These are phyloP conservation scores for Rhodotorula sp. DNA, from an alignment of 1,284 basidiomycete species.

Conservation along the genomic window DNA sequence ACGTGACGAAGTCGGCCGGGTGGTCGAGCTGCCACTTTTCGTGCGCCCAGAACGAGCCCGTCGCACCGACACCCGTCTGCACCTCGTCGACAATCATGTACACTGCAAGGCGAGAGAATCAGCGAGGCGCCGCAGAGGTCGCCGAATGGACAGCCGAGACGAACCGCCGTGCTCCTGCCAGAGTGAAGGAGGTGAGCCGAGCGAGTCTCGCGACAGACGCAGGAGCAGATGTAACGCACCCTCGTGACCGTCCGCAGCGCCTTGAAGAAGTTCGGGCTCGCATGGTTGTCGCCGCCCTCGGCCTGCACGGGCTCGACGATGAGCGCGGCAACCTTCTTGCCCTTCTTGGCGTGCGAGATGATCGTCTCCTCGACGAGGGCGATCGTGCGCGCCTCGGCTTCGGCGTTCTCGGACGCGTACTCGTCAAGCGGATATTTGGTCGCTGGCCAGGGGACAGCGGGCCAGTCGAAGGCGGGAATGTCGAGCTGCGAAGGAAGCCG, in stretches of 20 bases:
- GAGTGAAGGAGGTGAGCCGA: not conserved
- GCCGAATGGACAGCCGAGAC: not conserved
- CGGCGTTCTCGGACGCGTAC: conserved; percentile 53
- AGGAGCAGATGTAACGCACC: not conserved
- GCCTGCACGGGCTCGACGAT: conserved; percentile 61
- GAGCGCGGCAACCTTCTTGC: conserved; percentile 57
- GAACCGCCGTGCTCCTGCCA: conserved; percentile 50
- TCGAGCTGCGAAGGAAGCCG: conserved; percentile 50
- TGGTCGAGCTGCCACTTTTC: conserved; percentile 57
- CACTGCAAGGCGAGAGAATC: conserved; percentile 38
- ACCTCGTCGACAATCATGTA: conserved; percentile 59
- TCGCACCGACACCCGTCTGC: conserved; percentile 60
- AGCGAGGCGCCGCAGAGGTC: not conserved
- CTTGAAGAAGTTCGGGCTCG: conserved; percentile 57
- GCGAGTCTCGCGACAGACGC: not conserved
- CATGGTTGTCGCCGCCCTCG: conserved; percentile 62
- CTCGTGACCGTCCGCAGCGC: conserved; percentile 55
- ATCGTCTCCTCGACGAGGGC: conserved; percentile 53
- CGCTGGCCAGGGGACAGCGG: conserved; percentile 56
- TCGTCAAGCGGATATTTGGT: conserved; percentile 58
- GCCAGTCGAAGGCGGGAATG: conserved; percentile 62
- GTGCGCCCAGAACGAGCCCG: conserved; percentile 61
- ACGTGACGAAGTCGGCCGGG: conserved; percentile 55
- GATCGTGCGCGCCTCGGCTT: conserved; percentile 50
- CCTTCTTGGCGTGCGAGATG: conserved; percentile 49